Base-by-base conservation (phyloP, 1,284 basidiomycete genomes). In the Athelia sp. region DNA sequence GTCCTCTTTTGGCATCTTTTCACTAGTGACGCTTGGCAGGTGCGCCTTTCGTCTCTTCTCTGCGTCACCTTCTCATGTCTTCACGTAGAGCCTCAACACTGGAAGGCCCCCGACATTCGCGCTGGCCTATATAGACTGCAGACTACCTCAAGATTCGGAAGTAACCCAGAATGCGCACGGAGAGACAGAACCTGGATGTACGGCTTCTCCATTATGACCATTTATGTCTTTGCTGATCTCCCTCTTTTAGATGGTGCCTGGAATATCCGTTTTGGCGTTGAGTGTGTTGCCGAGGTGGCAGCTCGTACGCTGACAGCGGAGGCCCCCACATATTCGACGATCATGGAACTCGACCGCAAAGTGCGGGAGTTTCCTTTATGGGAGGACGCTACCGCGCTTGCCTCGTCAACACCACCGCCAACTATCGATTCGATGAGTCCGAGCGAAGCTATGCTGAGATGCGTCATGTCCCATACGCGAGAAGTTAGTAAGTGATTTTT, bases 261-360 rank as follows among this genome's bases (percentile, higher is more conserved):
- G 82, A 70, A 71, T 48, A 81, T 76, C 59, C 76, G 77, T 4
- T 89, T 88, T 56, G 76, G 82, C 0, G 65, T 72, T 2, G 81
- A 87, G 55, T 81, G 79, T 54, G 77, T 86, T 2, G 75, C 84
- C 0, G 80, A 84, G 17, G 81, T 88, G 4, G 76, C 78, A 0
- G 64, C 76, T 3, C 74, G 76, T n/a, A 85, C 83, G 0, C 67
- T 87, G 22, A 81, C 79, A 0, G 75, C 84, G 0, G 77, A 82
- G 51, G 66, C 79, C 3, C 84, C 84, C 0, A 75, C 72, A 18
- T 88, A 87, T 57, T 68, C 76, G 0, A 80, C 77, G 2, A 82
- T 88, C 58, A 79, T 85, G 75, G 86, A 86, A 43, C 72, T 88
- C 3, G 86, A 88, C 65, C 74, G 75, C 19, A 84, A 80, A 64